Evolutionary conservation across 148 eudicot genomes (phyloP).

Genomic region (Agrostemma githago): DNA sequence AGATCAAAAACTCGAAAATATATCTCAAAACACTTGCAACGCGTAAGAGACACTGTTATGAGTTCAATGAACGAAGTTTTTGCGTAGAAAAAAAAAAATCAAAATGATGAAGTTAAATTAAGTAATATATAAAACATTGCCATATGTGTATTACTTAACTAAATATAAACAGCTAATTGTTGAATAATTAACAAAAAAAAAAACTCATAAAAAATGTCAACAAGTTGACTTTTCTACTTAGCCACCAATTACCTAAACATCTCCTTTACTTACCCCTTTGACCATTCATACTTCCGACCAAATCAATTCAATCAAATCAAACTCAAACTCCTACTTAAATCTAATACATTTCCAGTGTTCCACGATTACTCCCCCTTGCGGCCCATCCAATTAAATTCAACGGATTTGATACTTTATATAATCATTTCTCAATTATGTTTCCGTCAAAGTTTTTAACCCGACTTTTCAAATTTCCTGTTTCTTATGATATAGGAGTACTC

Average conservation of each 20-base stretch:
- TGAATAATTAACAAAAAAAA: not conserved
- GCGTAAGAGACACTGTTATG: too few relatives aligned
- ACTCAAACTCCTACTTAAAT: slow-evolving; percentile 19
- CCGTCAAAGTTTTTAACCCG: too few relatives aligned
- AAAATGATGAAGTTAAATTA: not conserved
- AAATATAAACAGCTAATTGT: not conserved
- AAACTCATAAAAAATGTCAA: slow-evolving; percentile 24
- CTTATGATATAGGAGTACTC: too few relatives aligned
- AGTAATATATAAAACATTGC: not conserved
- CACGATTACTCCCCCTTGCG: too few relatives aligned
- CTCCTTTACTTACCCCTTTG: slow-evolving; percentile 22
- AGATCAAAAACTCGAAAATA: too few relatives aligned
- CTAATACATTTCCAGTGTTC: not conserved
- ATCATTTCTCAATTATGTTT: too few relatives aligned
- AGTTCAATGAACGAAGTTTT: too few relatives aligned
- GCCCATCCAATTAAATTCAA: too few relatives aligned
- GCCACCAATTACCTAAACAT: slow-evolving; percentile 17
- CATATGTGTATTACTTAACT: not conserved
- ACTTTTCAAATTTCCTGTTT: too few relatives aligned
- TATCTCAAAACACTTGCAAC: too few relatives aligned
- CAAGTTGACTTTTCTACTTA: slow-evolving; percentile 24
- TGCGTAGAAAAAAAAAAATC: not conserved
- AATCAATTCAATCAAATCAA: slow-evolving; percentile 16
- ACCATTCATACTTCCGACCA: slow-evolving; percentile 15
- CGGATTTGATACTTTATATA: too few relatives aligned